Percentiles rank a stretch among this genome's conserved stretches.
These are phyloP conservation scores for Sapria himalayana DNA, from an alignment of 345 rosid genomes.

Conservation along the genomic window DNA sequence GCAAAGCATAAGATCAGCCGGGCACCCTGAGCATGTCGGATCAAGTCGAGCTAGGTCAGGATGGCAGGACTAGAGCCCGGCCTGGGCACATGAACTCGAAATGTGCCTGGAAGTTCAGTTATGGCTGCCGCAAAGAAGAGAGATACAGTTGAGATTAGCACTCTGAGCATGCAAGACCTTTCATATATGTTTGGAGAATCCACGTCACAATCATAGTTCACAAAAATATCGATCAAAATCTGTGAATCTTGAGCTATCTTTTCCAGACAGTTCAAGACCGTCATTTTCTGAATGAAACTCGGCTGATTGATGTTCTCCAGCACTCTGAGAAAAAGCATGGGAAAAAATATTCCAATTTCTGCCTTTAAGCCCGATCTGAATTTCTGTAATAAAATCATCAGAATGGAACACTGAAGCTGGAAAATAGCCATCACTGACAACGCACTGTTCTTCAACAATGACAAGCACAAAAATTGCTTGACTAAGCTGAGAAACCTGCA, in stretches of 20 bases:
- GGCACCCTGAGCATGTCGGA: no score
- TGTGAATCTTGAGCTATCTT: conserved; percentile 61
- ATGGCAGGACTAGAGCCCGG: no score
- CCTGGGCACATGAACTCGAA: no score
- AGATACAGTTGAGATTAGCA: no score
- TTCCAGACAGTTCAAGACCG: conserved; percentile 66
- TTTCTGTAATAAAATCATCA: conserved; percentile 51
- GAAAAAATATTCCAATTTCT: conserved; percentile 88
- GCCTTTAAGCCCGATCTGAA: conserved; percentile 69
- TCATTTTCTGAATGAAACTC: conserved; percentile 93
- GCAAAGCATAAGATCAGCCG: no score
- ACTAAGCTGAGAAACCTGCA: conserved; percentile 76
- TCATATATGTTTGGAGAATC: conserved; percentile 89
- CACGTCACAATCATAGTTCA: conserved; percentile 88
- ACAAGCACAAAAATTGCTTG: conserved; percentile 78
- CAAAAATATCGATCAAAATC: conserved; percentile 70
- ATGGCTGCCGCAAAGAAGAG: no score
- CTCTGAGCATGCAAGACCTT: conserved; percentile 58
- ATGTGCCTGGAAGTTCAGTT: no score
- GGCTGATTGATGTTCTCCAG: conserved; percentile 96
- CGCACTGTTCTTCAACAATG: conserved; percentile 86
- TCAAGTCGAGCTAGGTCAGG: no score
- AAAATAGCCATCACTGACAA: conserved; percentile 82
- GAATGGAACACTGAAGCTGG: conserved; percentile 89
- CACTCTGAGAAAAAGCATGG: conserved; percentile 85